These are phyloP conservation scores for Agastache rugosa DNA, from an alignment of 257 asterid genomes.

Conservation along the genomic window DNA sequence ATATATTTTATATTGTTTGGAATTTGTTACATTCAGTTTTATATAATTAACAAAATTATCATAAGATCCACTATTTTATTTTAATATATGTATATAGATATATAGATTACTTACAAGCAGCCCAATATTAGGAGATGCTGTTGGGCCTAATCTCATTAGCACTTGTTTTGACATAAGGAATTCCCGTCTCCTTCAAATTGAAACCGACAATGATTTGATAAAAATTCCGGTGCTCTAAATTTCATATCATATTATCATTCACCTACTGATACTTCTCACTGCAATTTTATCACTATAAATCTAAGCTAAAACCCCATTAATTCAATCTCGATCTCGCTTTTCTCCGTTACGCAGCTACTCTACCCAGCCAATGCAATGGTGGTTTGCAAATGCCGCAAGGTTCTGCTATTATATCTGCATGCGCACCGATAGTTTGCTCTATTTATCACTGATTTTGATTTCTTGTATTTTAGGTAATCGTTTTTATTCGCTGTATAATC, in stretches of 20 bases:
- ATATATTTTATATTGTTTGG: no score
- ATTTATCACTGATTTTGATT: background rate
- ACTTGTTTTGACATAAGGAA: no score
- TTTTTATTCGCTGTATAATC: background rate
- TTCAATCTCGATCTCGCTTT: conserved; percentile 48
- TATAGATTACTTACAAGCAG: no score
- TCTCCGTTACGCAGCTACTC: conserved; percentile 21
- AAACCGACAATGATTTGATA: no score
- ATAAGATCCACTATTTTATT: no score
- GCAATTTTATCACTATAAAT: background rate
- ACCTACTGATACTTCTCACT: background rate
- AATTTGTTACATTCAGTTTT: no score
- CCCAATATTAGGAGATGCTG: no score
- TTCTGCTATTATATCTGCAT: conserved; percentile 24
- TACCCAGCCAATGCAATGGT: conserved; percentile 61
- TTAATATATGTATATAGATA: no score
- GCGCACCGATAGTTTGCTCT: conserved; percentile 1
- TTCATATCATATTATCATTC: background rate
- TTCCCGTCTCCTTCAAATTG: no score
- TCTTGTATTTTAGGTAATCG: conserved; percentile 16
- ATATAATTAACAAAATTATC: no score
- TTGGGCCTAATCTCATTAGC: no score
- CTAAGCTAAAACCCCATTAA: background rate
- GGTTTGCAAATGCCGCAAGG: conserved; percentile 99
- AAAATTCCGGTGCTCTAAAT: background rate